Base-by-base conservation (phyloP, 352 stramenopile species). In the Phytophthora foliorum region DNA sequence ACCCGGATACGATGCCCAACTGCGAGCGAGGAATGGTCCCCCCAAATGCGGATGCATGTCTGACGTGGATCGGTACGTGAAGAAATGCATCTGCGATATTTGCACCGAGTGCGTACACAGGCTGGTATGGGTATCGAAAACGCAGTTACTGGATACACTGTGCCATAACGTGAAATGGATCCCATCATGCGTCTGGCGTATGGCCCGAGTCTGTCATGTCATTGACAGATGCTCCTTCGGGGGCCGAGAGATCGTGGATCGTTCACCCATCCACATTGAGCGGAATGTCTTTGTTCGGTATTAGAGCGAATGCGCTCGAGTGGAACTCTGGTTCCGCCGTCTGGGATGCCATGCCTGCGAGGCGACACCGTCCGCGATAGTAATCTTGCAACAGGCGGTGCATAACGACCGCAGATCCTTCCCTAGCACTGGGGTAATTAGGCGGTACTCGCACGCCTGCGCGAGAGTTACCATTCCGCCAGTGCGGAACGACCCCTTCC, bases 61-160 rank as follows among this genome's bases (percentile, higher is more conserved):
- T 41, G 10, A 11, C 32, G 51, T 58, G 51, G 0, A 58, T 34
- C 5, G 32, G 51, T 6, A 58, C 51, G 42, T 48, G 51, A 7
- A 31, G 31, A 16, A 58, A 58, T n/a, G 51, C 51, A 11, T 58
- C 51, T n/a, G 51, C 51, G 10, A 58, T 58, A 31, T 50, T 19
- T n/a, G 42, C 42, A 16, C n/a, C 42, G 19, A 50, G n/a, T 7
- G 42, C 42, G 19, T 58, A 58, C 8, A 58, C 49, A 17, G 51
- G 6, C 17, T 1, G n/a, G 10, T 13, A 32, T 22, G 51, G 51
- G 16, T 38, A 58, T 3, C 10, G 51, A 3, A 19, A n/a, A 38
- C 51, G 32, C 19, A 58, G 24, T 3, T 58, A 32, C 9, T n/a
- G 19, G 3, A 58, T 16, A 7, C 51, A 34, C 13, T 32, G 49